A percentile compares a stretch with the other conserved stretches of the same genome.
Conservation (phyloP, 2,329 filamentous ascomycete genomes). For the Drechslerella coelobrocha region DNA sequence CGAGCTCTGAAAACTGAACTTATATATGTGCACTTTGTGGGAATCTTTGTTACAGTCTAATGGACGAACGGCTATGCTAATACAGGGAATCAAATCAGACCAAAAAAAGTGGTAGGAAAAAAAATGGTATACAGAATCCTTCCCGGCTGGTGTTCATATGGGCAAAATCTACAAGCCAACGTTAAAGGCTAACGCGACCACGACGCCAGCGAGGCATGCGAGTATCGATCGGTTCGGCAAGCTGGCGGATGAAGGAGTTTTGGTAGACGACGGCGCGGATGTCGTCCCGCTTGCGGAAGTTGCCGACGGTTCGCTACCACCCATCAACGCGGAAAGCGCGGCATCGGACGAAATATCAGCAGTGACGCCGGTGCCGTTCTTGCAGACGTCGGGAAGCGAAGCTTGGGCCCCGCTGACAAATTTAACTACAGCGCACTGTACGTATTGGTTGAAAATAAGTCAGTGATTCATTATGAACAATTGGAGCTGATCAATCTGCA, state of each 20-base stretch:
- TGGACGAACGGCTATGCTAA: slow-evolving; percentile 9
- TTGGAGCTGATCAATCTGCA: slow-evolving; percentile 37
- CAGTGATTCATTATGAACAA: too few species aligned
- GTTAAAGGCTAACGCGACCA: slow-evolving; percentile 20
- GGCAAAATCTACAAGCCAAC: slow-evolving; percentile 19
- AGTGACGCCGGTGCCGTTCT: slow-evolving; percentile 39
- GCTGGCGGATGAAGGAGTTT: slow-evolving; percentile 22
- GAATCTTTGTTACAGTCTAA: too few species aligned
- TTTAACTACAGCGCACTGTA: slow-evolving; percentile 40
- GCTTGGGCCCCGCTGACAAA: slow-evolving; percentile 30
- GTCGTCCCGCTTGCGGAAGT: slow-evolving; percentile 14
- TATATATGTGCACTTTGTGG: too few species aligned
- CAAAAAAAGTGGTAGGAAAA: too few species aligned
- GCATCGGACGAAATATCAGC: slow-evolving; percentile 20
- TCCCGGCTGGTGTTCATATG: neutral
- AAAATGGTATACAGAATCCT: slow-evolving; percentile 11
- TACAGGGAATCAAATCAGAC: slow-evolving; percentile 1
- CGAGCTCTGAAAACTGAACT: too few species aligned
- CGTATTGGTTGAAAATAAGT: neutral
- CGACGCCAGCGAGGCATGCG: slow-evolving; percentile 17
- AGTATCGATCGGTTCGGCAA: slow-evolving; percentile 24
- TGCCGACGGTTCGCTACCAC: slow-evolving; percentile 3
- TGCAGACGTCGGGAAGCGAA: slow-evolving; percentile 27
- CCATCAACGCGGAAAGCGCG: slow-evolving; percentile 23
- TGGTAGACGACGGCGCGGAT: slow-evolving; percentile 20